Evolutionary conservation across 2,329 filamentous ascomycete genomes (phyloP).

Genomic region (Pestalotiopsis sp.): DNA sequence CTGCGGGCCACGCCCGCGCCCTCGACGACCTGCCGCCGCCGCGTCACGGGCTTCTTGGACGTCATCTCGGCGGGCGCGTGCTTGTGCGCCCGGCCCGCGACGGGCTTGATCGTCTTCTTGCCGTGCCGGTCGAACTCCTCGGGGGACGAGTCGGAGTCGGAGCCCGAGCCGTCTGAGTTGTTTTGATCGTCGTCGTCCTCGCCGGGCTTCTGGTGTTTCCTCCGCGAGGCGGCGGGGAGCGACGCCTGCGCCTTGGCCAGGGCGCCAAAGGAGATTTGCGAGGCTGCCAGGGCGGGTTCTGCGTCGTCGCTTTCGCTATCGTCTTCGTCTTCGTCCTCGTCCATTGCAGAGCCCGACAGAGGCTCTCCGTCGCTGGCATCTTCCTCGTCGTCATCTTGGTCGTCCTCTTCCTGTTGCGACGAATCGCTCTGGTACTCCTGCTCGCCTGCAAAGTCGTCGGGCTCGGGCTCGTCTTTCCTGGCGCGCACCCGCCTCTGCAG

Average conservation of each 20-base stretch:
- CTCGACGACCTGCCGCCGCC: conserved; percentile 73
- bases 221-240: conserved; percentile 43
- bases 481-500: conserved; percentile 47
- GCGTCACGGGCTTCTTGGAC: conserved; percentile 81
- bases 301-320: conserved; percentile 40
- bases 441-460: conserved; percentile 37
- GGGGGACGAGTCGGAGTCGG: conserved; percentile 16
- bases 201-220: conserved; percentile 27
- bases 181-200: conserved; percentile 31
- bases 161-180: conserved; percentile 10
- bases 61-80: conserved; percentile 85
- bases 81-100: conserved; percentile 66
- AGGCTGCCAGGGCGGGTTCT: conserved; percentile 45
- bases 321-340: conserved; percentile 32
- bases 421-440: conserved; percentile 31
- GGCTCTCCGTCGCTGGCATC: background rate
- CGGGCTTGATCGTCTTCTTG: conserved; percentile 27
- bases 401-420: conserved; percentile 29
- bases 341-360: conserved; percentile 16
- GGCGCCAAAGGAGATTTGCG: conserved; percentile 83
- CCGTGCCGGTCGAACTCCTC: conserved; percentile 40
- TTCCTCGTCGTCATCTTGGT: conserved; percentile 14
- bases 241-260: conserved; percentile 82
- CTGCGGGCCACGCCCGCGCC: conserved; percentile 48
- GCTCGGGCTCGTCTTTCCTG: conserved; percentile 44